Base-by-base conservation (phyloP, 2,329 filamentous ascomycete species). In the Xylariales sp. region DNA sequence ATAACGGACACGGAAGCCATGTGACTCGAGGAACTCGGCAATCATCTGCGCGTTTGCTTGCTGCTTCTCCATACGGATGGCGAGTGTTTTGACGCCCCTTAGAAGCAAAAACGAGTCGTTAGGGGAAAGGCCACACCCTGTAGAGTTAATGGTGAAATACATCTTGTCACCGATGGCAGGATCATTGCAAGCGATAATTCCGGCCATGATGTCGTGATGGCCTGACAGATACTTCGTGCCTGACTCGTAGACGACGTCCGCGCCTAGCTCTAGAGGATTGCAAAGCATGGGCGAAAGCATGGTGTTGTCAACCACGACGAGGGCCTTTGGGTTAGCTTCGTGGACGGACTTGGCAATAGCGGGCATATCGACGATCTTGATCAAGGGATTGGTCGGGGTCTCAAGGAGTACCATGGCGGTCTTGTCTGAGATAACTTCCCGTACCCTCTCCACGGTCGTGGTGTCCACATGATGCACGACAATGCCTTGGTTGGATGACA, bases 121-220 rank as follows among this genome's bases (percentile, higher is more conserved):
- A 3, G 97, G 96, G 1, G 94, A 92, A 6, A 99, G 86, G 9
- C 96, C 96, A 78, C 96, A 98, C 50, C 96, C 96, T 0, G 94
- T 97, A 0, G 94, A 90, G 79, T 99, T 99, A 85, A 99, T 97
- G 65, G 93, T 95, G 82, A 97, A 98, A 83, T 92, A 99, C 73
- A 99, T 89, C 77, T 92, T 93, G 75, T 99, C 94, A 54, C 91
- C 94, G 34, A 99, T 83, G 3, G 88, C 83, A 4, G 89, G 80
- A 77, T 97, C 91, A 79, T 98, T 98, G 80, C 94, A 89, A 28
- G 94, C 96, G 72, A 99, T 92, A 36, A 99, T 94, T 70, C 97
- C 96, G 9, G 96, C 96, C 96, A 99, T 99, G 78, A 99, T 91
- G 78, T 99, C 97, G 84, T 99, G 96, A 80, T 99, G 96, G 39